Base-by-base conservation (phyloP, 2,329 filamentous ascomycete species). In the Penicillium sclerotiorum region DNA sequence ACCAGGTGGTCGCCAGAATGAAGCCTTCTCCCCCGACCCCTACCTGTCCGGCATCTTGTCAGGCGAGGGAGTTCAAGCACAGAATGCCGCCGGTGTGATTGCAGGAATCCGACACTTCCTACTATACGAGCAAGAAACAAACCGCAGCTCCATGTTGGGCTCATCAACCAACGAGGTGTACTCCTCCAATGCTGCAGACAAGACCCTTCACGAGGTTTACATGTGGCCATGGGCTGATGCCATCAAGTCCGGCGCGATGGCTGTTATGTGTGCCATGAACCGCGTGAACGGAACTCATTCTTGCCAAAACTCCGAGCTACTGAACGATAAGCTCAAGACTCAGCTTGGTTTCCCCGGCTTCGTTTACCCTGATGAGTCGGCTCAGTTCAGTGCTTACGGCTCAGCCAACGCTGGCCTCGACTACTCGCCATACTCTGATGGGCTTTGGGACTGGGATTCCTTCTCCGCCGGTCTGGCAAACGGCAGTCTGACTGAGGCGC, bases 201-300 rank as follows among this genome's bases (percentile, higher is more conserved):
- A 87, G 54, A 87, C 87, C 0, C 74, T 90, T 65, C 87, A 90
- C 60, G 88, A 91, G 66, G 70, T 89, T 6, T 92, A 90, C 64
- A 75, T 86, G 17, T 91, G 88, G 88, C 87, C 88, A 0, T 92
- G 91, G 62, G 85, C 81, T 12, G 86, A 90, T 63, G 85, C 85
- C 1, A 81, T 90, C 44, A 77, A 78, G 46, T 85, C 86, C 11
- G 86, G 86, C 3, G 83, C 87, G 4, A 63, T 71, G 5, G 68
- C 68, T 13, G 55, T 77, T 17, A 78, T 78, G 75, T 77, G 75
- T 60, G 61, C 45, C 8, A 73, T 73, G 57, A 69, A 72, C 22
- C 64, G 70, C 45, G 47, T 81, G 51, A 79, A 80, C 47, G 65
- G 73, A 18, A 73, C 71, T 1, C 78, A 75, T 53, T 70, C 74